Evolutionary conservation across 371 early-diverging fungal genomes (phyloP).

Genomic region (Mucor lusitanicus): DNA sequence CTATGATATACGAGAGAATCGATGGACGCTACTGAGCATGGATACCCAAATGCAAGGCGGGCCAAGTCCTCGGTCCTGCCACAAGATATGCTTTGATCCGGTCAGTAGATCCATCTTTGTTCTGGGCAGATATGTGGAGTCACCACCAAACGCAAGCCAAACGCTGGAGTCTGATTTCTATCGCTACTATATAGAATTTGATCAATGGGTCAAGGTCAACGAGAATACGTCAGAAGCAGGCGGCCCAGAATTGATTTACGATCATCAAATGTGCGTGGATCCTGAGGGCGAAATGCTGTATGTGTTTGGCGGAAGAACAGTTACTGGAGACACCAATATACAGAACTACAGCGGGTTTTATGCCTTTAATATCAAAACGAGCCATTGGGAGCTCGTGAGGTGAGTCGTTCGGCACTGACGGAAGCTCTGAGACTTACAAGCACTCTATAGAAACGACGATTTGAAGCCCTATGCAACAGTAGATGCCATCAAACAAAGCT

Average conservation of each 20-base stretch:
- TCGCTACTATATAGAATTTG: conserved; percentile 71
- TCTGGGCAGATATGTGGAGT: conserved; percentile 87
- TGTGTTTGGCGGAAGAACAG: conserved; percentile 88
- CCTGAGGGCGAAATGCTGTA: conserved; percentile 68
- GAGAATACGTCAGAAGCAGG: conserved; percentile 79
- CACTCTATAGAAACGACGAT: conserved; percentile 18
- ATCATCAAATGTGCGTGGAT: conserved; percentile 95
- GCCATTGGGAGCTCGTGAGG: conserved; percentile 71
- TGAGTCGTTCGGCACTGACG: conserved; percentile 4
- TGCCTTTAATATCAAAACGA: conserved; percentile 64
- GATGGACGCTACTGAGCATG: conserved; percentile 76
- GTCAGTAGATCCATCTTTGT: conserved; percentile 73
- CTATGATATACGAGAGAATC: conserved; percentile 56
- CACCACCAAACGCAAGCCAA: conserved; percentile 55
- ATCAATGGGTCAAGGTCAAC: conserved; percentile 76
- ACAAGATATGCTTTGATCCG: conserved; percentile 89
- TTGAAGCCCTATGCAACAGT: not conserved
- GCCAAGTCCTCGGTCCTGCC: conserved; percentile 91
- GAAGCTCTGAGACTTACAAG: not conserved
- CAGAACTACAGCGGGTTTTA: conserved; percentile 86
- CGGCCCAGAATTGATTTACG: conserved; percentile 90
- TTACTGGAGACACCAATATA: conserved; percentile 59
- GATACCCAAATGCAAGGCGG: conserved; percentile 80
- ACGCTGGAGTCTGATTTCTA: conserved; percentile 84
- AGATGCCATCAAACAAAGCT: conserved; percentile 12